Percentiles rank a stretch among this genome's conserved stretches.
Evolutionary conservation across 495 filamentous ascomycete species (phyloP).

Genomic region (Tricharina praecox): DNA sequence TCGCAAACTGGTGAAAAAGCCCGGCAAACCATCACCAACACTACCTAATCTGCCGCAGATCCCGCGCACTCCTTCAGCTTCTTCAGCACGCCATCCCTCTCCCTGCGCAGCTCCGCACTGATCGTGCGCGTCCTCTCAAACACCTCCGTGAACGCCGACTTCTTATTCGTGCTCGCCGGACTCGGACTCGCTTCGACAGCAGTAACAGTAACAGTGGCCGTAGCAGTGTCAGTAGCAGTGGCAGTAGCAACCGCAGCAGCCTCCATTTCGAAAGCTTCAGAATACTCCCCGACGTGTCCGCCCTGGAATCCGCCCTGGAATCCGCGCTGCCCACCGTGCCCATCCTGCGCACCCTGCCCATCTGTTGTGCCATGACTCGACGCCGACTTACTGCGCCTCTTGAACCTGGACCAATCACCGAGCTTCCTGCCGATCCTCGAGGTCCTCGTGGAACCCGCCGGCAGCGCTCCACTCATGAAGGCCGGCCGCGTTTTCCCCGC

Average conservation of each 20-base stretch:
- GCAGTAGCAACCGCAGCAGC: too few relatives aligned
- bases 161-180: not conserved
- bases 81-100: too few relatives aligned
- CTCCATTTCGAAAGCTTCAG: not conserved
- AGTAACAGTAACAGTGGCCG: too few relatives aligned
- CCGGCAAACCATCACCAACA: too few relatives aligned
- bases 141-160: not conserved
- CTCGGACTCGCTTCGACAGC: not conserved
- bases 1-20: too few relatives aligned
- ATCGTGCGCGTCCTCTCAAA: too few relatives aligned
- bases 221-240: too few relatives aligned
- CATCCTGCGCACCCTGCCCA: not conserved
- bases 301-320: not conserved
- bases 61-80: too few relatives aligned
- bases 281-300: not conserved
- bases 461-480: slow-evolving; percentile 14
- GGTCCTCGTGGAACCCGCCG: not conserved
- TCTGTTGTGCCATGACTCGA: not conserved
- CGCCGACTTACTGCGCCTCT: not conserved
- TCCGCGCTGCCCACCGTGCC: not conserved
- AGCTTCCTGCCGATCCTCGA: not conserved
- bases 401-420: too few relatives aligned
- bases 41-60: too few relatives aligned
- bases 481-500: slow-evolving; percentile 10
- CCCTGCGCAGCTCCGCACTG: too few relatives aligned